Evolutionary conservation across 2,329 filamentous ascomycete species (phyloP).

Genomic region (Fusarium chuoi): DNA sequence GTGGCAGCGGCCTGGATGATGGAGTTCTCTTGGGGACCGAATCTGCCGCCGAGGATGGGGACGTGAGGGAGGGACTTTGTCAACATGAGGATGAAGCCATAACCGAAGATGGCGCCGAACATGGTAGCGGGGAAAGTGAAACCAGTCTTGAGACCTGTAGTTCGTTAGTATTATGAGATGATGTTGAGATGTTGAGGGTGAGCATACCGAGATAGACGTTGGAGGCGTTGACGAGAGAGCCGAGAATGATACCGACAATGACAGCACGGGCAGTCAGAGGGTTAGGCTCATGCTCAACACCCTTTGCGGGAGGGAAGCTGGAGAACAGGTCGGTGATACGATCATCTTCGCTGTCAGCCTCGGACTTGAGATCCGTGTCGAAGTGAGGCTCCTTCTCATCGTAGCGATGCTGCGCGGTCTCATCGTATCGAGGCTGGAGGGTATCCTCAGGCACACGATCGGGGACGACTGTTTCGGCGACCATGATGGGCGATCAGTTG

Average conservation of each 20-base stretch:
- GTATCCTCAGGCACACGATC: constrained; percentile 27
- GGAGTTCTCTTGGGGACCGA: constrained; percentile 71
- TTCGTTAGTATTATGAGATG: not conserved
- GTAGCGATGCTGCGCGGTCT: constrained; percentile 31
- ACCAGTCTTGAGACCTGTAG: constrained; percentile 60
- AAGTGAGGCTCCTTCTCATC: constrained; percentile 41
- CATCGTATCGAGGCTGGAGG: constrained; percentile 35
- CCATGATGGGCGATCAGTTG: constrained; percentile 24
- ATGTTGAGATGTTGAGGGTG: not conserved
- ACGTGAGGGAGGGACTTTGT: constrained; percentile 59
- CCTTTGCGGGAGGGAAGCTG: constrained; percentile 56
- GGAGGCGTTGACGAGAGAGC: constrained; percentile 69
- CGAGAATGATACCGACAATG: constrained; percentile 64
- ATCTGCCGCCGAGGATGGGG: constrained; percentile 63
- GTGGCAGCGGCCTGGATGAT: constrained; percentile 70
- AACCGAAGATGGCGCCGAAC: constrained; percentile 68
- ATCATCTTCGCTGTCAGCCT: constrained; percentile 42
- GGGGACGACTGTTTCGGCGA: constrained; percentile 30
- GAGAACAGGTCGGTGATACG: constrained; percentile 50
- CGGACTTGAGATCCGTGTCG: constrained; percentile 44
- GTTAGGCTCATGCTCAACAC: constrained; percentile 55
- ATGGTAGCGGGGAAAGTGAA: constrained; percentile 61
- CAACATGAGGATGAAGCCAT: constrained; percentile 66
- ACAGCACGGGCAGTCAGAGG: constrained; percentile 67
- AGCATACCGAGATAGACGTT: constrained; percentile 68